phyloP scores from a whole-genome alignment of 1,139 yeast species.

The Magnusiomyces clavatus region DNA sequence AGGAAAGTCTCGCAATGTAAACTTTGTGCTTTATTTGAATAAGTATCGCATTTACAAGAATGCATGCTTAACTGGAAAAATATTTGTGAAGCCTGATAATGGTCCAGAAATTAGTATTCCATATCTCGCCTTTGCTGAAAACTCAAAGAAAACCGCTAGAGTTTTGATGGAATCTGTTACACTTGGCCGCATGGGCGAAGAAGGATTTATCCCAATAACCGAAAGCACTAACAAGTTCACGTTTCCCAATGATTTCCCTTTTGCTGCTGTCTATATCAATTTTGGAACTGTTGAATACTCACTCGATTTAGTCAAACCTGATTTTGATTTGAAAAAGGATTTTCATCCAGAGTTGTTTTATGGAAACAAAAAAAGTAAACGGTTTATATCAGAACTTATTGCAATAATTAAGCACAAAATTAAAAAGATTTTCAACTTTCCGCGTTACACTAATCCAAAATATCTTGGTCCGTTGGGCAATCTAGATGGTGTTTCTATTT shows the following conservation, averaged over 20 bases:
- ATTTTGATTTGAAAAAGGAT: neutral
- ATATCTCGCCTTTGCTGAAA: conserved; percentile 8
- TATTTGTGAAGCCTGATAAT: conserved; percentile 2
- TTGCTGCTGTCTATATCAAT: neutral
- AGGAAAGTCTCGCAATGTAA: conserved; percentile 2
- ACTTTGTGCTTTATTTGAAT: neutral
- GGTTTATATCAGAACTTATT: neutral
- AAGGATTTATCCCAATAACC: neutral
- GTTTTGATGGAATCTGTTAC: neutral
- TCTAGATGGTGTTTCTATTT: neutral
- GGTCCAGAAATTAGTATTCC: conserved; percentile 10
- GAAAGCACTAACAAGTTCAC: neutral
- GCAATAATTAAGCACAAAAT: too few relatives aligned
- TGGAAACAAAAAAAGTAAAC: neutral
- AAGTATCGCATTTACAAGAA: neutral
- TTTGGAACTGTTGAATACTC: conserved; percentile 9
- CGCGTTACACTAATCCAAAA: neutral
- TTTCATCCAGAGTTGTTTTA: neutral
- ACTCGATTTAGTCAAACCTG: conserved; percentile 7
- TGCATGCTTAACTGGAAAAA: conserved; percentile 9
- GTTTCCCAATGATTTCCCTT: conserved; percentile 3
- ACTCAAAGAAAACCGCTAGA: neutral
- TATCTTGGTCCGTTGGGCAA: conserved; percentile 7
- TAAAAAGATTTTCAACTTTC: too few relatives aligned
- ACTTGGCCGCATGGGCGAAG: neutral